phyloP scores from a whole-genome alignment of 208 protist species.

The Entamoeba histolytica region DNA sequence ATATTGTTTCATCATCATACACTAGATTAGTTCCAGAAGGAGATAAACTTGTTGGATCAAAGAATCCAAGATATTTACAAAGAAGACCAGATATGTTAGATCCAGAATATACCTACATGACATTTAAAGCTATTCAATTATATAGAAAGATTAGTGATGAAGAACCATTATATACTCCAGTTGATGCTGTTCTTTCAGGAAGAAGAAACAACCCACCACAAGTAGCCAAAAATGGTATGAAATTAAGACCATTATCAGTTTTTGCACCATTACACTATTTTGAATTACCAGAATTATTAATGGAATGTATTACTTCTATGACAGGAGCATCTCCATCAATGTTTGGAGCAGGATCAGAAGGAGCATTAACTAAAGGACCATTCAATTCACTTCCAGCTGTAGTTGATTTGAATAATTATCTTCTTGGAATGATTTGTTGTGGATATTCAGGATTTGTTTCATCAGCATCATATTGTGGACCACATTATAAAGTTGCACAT shows the following conservation, averaged over 20 bases:
- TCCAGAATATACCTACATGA: constrained; percentile 5
- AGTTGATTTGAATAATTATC: constrained; percentile 20
- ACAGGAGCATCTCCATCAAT: constrained; percentile 37
- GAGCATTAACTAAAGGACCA: constrained; percentile 37
- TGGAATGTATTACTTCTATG: constrained; percentile 27
- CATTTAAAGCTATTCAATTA: constrained; percentile 6
- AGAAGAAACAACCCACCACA: constrained; percentile 20
- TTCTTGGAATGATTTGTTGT: constrained; percentile 3
- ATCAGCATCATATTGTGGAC: constrained; percentile 18
- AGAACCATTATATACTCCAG: constrained; percentile 11
- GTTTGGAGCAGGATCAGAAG: constrained; percentile 32
- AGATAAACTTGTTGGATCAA: background rate
- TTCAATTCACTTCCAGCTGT: constrained; percentile 28
- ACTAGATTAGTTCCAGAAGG: constrained; percentile 12
- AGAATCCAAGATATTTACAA: constrained; percentile 27
- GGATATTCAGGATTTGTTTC: background rate
- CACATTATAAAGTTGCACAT: constrained; percentile 22
- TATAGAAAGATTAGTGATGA: background rate
- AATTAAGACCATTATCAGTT: constrained; percentile 1
- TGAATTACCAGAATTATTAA: constrained; percentile 32
- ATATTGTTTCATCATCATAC: constrained; percentile 5
- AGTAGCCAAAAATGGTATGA: background rate
- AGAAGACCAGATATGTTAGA: background rate
- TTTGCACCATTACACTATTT: constrained; percentile 34
- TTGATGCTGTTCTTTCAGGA: constrained; percentile 19